phyloP scores from a whole-genome alignment of 202 grass and related monocot genomes.

The Zizania palustris region DNA sequence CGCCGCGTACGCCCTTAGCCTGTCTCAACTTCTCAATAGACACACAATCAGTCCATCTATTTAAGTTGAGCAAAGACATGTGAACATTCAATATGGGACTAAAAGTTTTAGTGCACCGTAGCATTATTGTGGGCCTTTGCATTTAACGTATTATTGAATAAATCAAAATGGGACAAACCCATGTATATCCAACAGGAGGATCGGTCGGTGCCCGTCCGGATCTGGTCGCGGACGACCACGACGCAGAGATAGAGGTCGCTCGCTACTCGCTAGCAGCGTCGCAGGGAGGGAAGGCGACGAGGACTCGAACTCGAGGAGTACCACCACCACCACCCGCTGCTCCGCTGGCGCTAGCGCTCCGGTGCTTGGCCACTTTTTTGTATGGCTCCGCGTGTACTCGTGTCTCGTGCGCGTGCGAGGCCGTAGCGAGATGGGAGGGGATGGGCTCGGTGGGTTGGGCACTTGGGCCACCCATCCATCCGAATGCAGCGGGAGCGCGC shows the following conservation, averaged over 20 bases:
- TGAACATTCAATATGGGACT: no score
- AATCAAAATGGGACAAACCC: no score
- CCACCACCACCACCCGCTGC: not conserved
- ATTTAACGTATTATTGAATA: no score
- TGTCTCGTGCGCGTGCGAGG: not conserved
- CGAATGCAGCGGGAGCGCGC: not conserved
- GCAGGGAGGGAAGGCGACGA: no score
- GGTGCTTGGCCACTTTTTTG: slow-evolving; percentile 30
- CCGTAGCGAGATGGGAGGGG: not conserved
- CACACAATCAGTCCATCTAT: no score
- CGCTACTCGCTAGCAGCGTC: no score
- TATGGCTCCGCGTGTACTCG: slow-evolving; percentile 12
- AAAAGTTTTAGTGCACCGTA: no score
- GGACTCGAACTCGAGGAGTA: not conserved
- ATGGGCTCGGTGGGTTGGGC: slow-evolving; percentile 23
- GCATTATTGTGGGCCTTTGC: no score
- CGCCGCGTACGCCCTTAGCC: no score
- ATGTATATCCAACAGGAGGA: no score
- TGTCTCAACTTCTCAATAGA: no score
- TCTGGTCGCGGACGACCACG: slow-evolving; percentile 30
- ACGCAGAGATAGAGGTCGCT: not conserved
- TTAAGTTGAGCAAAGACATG: no score
- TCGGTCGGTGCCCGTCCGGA: slow-evolving; percentile 22
- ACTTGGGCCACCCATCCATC: slow-evolving; percentile 19
- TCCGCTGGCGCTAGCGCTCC: not conserved